These are phyloP conservation scores for Bryoerythrophyllum caledonicum DNA, from an alignment of 225 moss, liverwort and hornwort genomes.

Conservation along the genomic window DNA sequence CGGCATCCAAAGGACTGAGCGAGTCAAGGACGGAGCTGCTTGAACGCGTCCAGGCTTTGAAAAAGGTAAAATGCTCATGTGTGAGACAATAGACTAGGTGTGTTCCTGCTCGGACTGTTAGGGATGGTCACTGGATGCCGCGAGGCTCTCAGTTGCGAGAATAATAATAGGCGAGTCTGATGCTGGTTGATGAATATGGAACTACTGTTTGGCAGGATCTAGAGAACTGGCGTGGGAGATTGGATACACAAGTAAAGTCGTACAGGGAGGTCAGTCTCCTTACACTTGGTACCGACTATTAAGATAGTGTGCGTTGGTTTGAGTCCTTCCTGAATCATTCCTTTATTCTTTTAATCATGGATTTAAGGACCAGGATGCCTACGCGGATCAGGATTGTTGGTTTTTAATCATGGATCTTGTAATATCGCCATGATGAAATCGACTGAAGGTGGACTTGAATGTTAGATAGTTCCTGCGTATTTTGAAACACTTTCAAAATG, in stretches of 20 bases:
- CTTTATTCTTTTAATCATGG: neutral
- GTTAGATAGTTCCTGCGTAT: neutral
- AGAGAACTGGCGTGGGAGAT: constrained; percentile 88
- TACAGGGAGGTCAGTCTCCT: constrained; percentile 74
- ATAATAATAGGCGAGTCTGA: neutral
- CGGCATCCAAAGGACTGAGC: constrained; percentile 56
- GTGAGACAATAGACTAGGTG: neutral
- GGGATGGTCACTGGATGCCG: neutral
- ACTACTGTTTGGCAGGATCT: constrained; percentile 63
- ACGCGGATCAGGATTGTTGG: neutral
- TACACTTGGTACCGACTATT: neutral
- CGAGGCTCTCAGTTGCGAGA: neutral
- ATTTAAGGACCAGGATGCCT: neutral
- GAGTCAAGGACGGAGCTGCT: constrained; percentile 79
- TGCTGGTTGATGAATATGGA: neutral
- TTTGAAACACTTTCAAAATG: neutral
- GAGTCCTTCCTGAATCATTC: neutral
- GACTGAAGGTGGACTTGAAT: neutral
- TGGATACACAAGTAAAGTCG: constrained; percentile 87
- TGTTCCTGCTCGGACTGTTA: neutral
- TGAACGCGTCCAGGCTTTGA: constrained; percentile 76
- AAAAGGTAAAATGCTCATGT: constrained; percentile 53
- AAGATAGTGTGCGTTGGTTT: neutral
- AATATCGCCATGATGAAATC: neutral
- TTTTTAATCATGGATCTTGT: neutral